Evolutionary conservation across 805 yeast species (phyloP).

Genomic region (Wickerhamiella domercqiae): DNA sequence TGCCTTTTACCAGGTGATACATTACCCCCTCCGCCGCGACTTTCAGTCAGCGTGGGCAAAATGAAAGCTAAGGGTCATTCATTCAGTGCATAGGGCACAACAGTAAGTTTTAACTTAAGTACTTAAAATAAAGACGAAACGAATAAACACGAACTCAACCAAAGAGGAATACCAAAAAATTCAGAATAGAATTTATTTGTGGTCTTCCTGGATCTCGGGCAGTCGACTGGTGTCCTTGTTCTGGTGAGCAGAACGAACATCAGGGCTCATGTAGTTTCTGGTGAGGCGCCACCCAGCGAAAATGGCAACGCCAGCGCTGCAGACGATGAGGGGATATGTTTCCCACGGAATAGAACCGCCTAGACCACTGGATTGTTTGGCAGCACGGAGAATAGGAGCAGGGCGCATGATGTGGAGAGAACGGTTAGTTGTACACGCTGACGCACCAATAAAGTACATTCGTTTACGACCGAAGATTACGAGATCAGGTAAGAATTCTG

Average conservation of each 20-base stretch:
- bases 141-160: no score
- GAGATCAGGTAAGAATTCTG: no score
- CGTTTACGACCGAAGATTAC: no score
- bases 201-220: constrained; percentile 11
- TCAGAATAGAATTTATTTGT: no score
- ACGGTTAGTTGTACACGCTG: not conserved
- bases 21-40: constrained; percentile 23
- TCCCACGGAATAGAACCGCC: constrained; percentile 13
- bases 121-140: no score
- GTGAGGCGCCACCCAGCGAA: constrained; percentile 15
- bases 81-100: no score
- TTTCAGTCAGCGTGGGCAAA: not conserved
- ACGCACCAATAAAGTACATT: not conserved
- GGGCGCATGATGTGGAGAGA: constrained; percentile 17
- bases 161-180: no score
- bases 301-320: constrained; percentile 12
- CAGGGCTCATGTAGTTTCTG: constrained; percentile 14
- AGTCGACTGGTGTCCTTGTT: constrained; percentile 14
- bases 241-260: constrained; percentile 18
- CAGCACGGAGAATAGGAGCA: constrained; percentile 14
- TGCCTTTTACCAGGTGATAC: constrained; percentile 54
- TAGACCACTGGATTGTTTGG: constrained; percentile 6
- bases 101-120: no score
- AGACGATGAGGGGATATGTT: constrained; percentile 16
- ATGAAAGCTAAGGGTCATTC: not conserved